Evolutionary conservation across 345 rosid genomes (phyloP), one percentile per base, ranked within the genome.

Genomic region (Aegle marmelos): DNA sequence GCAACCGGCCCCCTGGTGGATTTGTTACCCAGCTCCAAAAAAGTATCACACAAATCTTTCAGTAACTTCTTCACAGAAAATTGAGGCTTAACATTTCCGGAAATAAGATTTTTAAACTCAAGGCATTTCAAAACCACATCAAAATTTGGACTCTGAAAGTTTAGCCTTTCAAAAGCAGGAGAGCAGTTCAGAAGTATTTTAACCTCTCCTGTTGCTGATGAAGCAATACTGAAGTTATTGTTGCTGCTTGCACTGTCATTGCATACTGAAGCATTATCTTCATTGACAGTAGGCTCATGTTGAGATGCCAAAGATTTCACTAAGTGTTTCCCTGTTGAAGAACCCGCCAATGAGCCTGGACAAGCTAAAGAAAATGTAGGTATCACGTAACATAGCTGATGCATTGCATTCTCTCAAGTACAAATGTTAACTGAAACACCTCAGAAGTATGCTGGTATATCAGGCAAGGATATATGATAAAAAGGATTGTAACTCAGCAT

Each of bases 41-140:
- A 83, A 37, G 72, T 67, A 66, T 81, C 77, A n/a, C 84, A 83
- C 45, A 83, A 37, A 63, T 79, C 87, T 57, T 73, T 54, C 67
- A 84, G 67, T 54, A 84, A 77, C 17, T 53, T 68, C 48, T 2
- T 71, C 9, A 84, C 62, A 63, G 85, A 81, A 66, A 84, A 81
- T 5, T 79, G 31, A 7, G 77, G 77, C 4, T 31, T 25, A 39
- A 79, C 17, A 36, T 79, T 79, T 70, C 60, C 27, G 11, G 67
- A 63, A 50, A 33, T 58, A 10, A 76, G 67, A 73, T 76, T 76
- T 84, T 76, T 70, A 34, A 62, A 77, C 74, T 82, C 83, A 54
- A 84, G 19, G 64, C 9, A 36, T 65, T 79, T 79, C 16, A 81
- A 41, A 82, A 81, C 83, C 24, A 53, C 60, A 58, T 76, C 79